These are phyloP conservation scores for Russula emetica DNA, from an alignment of 768 basidiomycete species.

Conservation along the genomic window DNA sequence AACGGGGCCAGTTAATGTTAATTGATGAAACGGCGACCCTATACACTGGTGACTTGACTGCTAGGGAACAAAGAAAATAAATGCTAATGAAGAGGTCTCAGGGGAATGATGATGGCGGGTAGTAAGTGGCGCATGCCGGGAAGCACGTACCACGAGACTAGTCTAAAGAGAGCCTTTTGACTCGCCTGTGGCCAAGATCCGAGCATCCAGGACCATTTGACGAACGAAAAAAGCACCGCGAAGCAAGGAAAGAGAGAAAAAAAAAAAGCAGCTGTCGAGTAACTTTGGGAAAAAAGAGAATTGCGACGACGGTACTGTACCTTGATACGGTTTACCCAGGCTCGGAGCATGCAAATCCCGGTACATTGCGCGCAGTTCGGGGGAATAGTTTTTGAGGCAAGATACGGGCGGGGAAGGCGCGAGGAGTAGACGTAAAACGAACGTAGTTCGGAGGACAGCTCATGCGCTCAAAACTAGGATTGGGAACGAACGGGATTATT, in stretches of 20 bases:
- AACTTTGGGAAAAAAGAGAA: too few relatives aligned
- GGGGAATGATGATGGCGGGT: neutral
- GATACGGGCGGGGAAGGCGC: neutral
- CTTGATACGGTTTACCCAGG: neutral
- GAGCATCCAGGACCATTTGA: slow-evolving; percentile 18
- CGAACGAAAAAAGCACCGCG: neutral
- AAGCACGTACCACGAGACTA: slow-evolving; percentile 9
- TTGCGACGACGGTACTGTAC: too few relatives aligned
- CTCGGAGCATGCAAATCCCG: neutral
- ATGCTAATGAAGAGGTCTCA: too few relatives aligned
- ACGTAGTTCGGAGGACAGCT: neutral
- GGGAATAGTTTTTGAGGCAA: neutral
- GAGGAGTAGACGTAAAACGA: neutral
- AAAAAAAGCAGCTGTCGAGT: neutral
- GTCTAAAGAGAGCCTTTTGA: neutral
- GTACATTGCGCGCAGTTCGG: neutral
- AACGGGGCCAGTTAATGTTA: neutral
- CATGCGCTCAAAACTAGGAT: neutral
- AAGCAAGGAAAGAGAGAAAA: neutral
- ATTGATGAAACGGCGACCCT: neutral
- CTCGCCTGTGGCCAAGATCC: slow-evolving; percentile 9
- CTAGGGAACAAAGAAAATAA: neutral
- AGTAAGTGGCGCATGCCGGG: neutral
- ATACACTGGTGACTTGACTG: neutral
- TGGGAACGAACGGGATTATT: neutral